Evolutionary conservation across 116 monocot genomes (phyloP).

Genomic region (Iris pallida): DNA sequence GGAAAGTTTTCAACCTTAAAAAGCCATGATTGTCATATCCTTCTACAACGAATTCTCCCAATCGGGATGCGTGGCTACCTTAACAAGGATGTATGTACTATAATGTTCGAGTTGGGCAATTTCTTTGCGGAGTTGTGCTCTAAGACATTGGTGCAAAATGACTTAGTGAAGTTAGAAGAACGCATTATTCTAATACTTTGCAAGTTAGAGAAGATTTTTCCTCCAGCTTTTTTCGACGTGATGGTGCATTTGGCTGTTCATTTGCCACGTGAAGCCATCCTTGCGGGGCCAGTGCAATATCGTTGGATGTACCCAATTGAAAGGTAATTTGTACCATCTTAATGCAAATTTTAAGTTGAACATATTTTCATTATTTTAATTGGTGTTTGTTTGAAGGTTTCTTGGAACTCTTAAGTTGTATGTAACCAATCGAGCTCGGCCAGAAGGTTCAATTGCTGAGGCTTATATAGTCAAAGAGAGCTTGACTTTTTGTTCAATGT

Average conservation of each 20-base stretch:
- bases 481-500: neutral
- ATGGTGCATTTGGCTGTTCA: constrained; percentile 16
- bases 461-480: neutral
- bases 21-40: constrained; percentile 9
- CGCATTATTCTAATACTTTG: constrained; percentile 6
- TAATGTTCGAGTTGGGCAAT: neutral
- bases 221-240: constrained; percentile 7
- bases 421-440: neutral
- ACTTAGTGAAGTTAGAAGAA: neutral
- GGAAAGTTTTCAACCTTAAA: neutral
- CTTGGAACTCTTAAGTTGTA: neutral
- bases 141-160: neutral
- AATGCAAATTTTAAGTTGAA: no score
- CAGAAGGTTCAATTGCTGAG: neutral
- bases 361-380: neutral
- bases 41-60: constrained; percentile 6
- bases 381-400: neutral
- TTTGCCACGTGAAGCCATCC: constrained; percentile 2
- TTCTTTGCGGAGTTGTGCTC: constrained; percentile 7
- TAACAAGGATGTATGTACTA: neutral
- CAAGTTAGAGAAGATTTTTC: constrained; percentile 2
- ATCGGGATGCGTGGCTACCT: neutral
- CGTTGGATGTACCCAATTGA: constrained; percentile 17
- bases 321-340: neutral
- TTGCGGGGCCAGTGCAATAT: constrained; percentile 15